These are phyloP conservation scores for Tolypocladium nubicola DNA, from an alignment of 2,329 filamentous ascomycete species.

Conservation along the genomic window DNA sequence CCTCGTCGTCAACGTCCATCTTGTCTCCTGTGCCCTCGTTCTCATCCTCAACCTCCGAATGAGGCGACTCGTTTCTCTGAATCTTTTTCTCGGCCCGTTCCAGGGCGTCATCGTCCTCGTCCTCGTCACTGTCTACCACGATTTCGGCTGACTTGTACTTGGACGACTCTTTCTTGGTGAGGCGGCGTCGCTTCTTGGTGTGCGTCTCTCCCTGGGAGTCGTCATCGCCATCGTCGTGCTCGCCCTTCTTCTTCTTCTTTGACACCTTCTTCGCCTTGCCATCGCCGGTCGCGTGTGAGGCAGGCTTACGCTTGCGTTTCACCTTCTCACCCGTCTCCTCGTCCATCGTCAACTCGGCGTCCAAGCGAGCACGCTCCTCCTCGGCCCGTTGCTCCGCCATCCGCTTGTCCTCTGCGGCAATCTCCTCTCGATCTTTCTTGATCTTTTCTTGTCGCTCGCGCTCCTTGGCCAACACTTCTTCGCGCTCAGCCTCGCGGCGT, in stretches of 20 bases:
- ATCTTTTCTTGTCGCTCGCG: constrained; percentile 70
- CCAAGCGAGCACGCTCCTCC: constrained; percentile 25
- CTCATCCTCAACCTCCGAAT: constrained; percentile 25
- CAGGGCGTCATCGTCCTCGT: constrained; percentile 32
- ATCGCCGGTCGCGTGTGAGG: constrained; percentile 25
- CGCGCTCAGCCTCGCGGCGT: constrained; percentile 66
- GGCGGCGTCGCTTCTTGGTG: constrained; percentile 52
- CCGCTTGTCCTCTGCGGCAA: constrained; percentile 64
- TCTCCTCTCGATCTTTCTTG: constrained; percentile 72
- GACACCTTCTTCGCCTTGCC: constrained; percentile 28
- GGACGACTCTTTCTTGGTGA: constrained; percentile 35
- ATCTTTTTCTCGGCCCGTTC: constrained; percentile 34
- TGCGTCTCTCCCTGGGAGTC: constrained; percentile 32
- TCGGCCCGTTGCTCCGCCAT: constrained; percentile 53
- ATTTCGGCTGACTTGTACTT: constrained; percentile 86
- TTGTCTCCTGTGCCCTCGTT: constrained; percentile 27
- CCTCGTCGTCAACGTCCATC: constrained; percentile 42
- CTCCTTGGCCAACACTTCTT: constrained; percentile 56
- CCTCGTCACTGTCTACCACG: constrained; percentile 66
- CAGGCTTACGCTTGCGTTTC: constrained; percentile 62
- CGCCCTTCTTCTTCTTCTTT: constrained; percentile 46
- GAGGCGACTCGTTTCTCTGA: constrained; percentile 23
- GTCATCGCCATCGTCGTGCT: constrained; percentile 25
- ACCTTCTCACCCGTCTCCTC: constrained; percentile 72
- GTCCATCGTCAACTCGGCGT: constrained; percentile 74